Conservation (phyloP, 192 early-diverging fungal genomes). For the Entophlyctis luteolus region DNA sequence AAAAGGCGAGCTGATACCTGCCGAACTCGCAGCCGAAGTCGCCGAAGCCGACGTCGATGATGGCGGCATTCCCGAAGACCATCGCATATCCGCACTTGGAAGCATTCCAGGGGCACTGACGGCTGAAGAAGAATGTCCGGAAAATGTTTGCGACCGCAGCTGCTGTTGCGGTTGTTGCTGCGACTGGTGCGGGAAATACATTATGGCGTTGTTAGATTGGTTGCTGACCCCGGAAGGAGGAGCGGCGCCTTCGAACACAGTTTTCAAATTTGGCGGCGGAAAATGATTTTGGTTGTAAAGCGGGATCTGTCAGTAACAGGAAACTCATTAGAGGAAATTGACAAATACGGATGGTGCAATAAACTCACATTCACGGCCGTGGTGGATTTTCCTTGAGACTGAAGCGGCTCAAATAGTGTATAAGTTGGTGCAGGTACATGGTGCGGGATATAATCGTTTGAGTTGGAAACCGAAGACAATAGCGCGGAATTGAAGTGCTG, state of each 20-base stretch:
- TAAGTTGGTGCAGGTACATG: neutral
- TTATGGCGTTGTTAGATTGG: neutral
- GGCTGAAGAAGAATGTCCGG: neutral
- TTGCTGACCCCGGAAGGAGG: neutral
- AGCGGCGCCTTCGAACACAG: slow-evolving; percentile 17
- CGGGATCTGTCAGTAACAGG: too few relatives aligned
- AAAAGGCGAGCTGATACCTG: too few relatives aligned
- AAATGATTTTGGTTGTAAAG: slow-evolving; percentile 14
- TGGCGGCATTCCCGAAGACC: too few relatives aligned
- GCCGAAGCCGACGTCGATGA: too few relatives aligned
- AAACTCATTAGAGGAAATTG: neutral
- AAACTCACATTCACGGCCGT: neutral
- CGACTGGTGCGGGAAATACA: neutral
- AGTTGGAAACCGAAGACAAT: slow-evolving; percentile 39
- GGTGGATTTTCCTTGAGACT: neutral
- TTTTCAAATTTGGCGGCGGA: slow-evolving; percentile 23
- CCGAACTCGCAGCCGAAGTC: too few relatives aligned
- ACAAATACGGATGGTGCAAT: too few relatives aligned
- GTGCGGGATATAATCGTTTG: neutral
- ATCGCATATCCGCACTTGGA: too few relatives aligned
- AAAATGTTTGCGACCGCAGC: slow-evolving; percentile 3
- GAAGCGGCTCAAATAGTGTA: slow-evolving; percentile 14
- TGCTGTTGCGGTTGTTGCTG: neutral
- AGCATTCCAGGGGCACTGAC: too few relatives aligned
- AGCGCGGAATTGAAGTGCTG: slow-evolving; percentile 59